These are phyloP conservation scores for Echites panduratus DNA, from an alignment of 257 asterid species.

Conservation along the genomic window DNA sequence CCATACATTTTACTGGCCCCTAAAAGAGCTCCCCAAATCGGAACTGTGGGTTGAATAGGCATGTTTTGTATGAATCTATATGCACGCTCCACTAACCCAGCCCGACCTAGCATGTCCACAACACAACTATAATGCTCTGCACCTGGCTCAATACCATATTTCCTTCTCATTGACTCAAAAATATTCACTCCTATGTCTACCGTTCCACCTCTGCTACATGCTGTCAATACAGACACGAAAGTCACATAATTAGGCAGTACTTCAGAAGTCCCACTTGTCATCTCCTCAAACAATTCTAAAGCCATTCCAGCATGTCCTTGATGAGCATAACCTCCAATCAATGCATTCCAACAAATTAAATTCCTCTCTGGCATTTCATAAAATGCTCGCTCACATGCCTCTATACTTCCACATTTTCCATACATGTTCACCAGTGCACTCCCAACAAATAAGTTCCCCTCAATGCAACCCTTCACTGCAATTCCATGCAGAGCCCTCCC, in stretches of 20 bases:
- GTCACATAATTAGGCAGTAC: slow-evolving; percentile 69
- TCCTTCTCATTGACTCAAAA: slow-evolving; percentile 52
- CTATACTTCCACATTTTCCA: slow-evolving; percentile 77
- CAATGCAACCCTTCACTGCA: slow-evolving; percentile 70
- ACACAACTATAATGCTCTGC: slow-evolving; percentile 84
- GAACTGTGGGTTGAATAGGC: slow-evolving; percentile 61
- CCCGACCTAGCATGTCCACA: slow-evolving; percentile 88
- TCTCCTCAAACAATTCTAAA: slow-evolving; percentile 42
- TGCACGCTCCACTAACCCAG: slow-evolving; percentile 77
- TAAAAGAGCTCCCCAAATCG: slow-evolving; percentile 88
- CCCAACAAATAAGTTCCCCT: slow-evolving; percentile 59
- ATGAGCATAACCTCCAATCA: slow-evolving; percentile 84
- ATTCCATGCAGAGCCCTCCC: slow-evolving; percentile 69
- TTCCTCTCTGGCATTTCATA: slow-evolving; percentile 48
- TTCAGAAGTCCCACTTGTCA: slow-evolving; percentile 29
- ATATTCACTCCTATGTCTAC: slow-evolving; percentile 58
- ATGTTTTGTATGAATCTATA: slow-evolving; percentile 47
- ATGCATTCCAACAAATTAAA: slow-evolving; percentile 70
- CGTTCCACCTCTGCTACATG: slow-evolving; percentile 89
- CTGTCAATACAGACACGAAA: slow-evolving; percentile 64
- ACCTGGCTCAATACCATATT: slow-evolving; percentile 57
- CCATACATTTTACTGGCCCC: slow-evolving; percentile 75
- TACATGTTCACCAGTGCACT: slow-evolving; percentile 93
- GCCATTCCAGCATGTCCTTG: slow-evolving; percentile 74
- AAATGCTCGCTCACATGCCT: slow-evolving; percentile 56